Evolutionary conservation across 1,284 basidiomycete species (phyloP), one percentile per base, ranked within the genome.

Genomic region (Neotropicomus parvogracilis): DNA sequence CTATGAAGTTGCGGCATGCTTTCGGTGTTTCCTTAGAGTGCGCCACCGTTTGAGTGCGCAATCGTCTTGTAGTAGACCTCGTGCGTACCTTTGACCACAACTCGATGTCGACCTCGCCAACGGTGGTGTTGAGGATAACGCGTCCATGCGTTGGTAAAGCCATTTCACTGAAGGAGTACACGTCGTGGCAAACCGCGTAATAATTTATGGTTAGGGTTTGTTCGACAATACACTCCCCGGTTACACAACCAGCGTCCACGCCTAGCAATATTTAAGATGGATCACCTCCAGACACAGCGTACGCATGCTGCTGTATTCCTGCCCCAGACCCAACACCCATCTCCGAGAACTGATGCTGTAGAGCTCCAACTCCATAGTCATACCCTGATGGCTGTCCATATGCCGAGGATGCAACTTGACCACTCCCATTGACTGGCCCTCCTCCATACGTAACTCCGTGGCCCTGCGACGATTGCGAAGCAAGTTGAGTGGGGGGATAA

Each of bases 71-170:
- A 42, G n/a, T 44, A n/a, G 35, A 8, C 11, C 13, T 42, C 31
- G 40, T 57, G 20, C 44, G 36, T 50, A 87, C 88, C 72, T 91
- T 93, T 16, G 91, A 82, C 93, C 95, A 99, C 46, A 99, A 74
- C 64, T 98, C 95, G 40, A 98, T 85, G 63, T 95, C 92, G 39
- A 97, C 85, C 62, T 95, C 92, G 17, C 93, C 94, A 12, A 81
- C 85, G 1, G 92, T 93, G 0, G 95, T 98, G 54, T 91, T 82
- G 40, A 99, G 75, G 34, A 97, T 81, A 45, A 97, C 88, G 53
- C 88, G 84, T 52, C 91, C 93, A 48, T 83, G 79, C 0, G 91
- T 92, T 17, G 91, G 87, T 37, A 91, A 73, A 24, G 87, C 80
- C 86, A 88, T 88, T 29, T 39, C 39, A 36, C n/a, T n/a, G n/a